Conservation (phyloP, 2,329 filamentous ascomycete species). For the Aspergillus sp. region DNA sequence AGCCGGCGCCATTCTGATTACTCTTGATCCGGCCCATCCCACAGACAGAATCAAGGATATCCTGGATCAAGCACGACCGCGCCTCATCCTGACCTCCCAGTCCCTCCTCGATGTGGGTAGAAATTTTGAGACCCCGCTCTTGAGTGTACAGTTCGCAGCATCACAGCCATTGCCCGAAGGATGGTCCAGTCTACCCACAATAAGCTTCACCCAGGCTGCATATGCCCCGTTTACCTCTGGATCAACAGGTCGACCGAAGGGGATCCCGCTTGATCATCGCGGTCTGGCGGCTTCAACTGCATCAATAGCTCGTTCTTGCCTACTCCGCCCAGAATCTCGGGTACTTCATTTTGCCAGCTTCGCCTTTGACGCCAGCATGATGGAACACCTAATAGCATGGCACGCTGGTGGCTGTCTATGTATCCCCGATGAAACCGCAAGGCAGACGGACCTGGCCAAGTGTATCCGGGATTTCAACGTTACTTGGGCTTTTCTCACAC, state of each 20-base stretch:
- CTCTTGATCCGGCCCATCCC: neutral
- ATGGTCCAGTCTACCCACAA: neutral
- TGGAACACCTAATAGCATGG: conserved; percentile 13
- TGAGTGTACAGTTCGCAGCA: neutral
- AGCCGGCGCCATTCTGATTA: neutral
- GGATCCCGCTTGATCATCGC: neutral
- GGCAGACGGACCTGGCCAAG: conserved; percentile 43
- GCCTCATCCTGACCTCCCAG: neutral
- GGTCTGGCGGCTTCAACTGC: neutral
- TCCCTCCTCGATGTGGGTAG: neutral
- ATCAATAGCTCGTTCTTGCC: too few species aligned
- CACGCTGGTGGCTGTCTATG: conserved; percentile 21
- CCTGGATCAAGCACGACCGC: neutral
- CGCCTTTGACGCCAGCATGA: conserved; percentile 8
- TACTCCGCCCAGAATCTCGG: neutral
- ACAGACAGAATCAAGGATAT: neutral
- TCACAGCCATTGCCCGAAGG: neutral
- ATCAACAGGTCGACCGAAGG: neutral
- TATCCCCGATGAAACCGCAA: conserved; percentile 11
- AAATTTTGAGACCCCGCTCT: neutral
- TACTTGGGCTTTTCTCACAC: conserved; percentile 55
- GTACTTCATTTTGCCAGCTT: neutral
- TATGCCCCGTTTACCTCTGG: neutral
- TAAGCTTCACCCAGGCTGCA: neutral
- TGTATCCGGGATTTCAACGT: conserved; percentile 50